Conservation (phyloP, 257 asterid genomes). For the Scutellaria galericulata region DNA sequence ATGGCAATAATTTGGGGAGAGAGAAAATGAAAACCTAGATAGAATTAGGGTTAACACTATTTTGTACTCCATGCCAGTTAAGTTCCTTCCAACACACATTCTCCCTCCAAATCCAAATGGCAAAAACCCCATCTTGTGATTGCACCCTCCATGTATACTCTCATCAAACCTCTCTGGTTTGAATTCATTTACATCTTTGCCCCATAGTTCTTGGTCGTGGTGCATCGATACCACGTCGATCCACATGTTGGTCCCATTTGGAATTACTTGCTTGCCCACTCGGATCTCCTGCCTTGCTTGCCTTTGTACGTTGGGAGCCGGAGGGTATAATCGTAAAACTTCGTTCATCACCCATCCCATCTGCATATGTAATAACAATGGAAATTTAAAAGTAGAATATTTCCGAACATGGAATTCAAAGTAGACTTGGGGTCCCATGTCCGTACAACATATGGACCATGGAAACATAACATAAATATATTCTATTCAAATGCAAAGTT, state of each 20-base stretch:
- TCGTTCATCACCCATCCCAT: conserved; percentile 97
- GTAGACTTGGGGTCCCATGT: no score
- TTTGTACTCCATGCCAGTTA: conserved; percentile 77
- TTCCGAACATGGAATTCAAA: no score
- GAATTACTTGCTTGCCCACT: conserved; percentile 57
- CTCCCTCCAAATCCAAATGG: conserved; percentile 96
- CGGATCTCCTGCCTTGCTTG: conserved; percentile 72
- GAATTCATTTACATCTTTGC: conserved; percentile 74
- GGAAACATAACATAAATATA: no score
- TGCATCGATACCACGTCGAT: conserved; percentile 85
- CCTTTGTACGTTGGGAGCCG: conserved; percentile 83
- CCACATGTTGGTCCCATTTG: conserved; percentile 87
- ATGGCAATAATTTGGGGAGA: conserved; percentile 71
- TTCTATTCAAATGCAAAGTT: no score
- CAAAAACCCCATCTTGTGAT: conserved; percentile 86
- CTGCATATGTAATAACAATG: conserved; percentile 42
- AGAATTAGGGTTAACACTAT: conserved; percentile 63
- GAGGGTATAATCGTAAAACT: conserved; percentile 70
- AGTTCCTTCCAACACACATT: conserved; percentile 82
- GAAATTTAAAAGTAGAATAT: no score
- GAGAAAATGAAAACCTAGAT: conserved; percentile 62
- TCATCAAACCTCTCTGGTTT: conserved; percentile 71
- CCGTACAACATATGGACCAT: no score
- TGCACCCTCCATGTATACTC: conserved; percentile 64
- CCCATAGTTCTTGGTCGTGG: conserved; percentile 74